Evolutionary conservation across 306 rosid species (phyloP).

Genomic region (Acacia crassicarpa): DNA sequence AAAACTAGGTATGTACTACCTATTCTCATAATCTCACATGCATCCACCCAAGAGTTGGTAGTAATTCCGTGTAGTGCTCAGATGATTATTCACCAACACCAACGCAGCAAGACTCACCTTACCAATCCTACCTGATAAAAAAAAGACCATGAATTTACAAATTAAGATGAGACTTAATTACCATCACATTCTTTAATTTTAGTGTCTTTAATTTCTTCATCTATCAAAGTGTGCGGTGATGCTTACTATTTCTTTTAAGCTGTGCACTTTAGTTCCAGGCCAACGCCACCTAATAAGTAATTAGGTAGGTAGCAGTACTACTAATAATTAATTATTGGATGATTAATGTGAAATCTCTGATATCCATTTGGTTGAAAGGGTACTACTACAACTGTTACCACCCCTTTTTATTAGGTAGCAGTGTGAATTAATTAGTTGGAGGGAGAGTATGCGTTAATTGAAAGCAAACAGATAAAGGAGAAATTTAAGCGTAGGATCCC

Average conservation of each 20-base stretch:
- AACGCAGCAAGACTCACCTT: background rate
- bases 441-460: background rate
- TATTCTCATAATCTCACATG: too few relatives aligned
- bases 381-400: background rate
- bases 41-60: background rate
- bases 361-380: background rate
- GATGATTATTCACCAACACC: background rate
- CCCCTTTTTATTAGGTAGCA: background rate
- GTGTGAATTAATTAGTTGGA: background rate
- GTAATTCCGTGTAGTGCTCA: background rate
- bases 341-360: background rate
- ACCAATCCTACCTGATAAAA: background rate
- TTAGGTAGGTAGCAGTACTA: background rate
- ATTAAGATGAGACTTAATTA: background rate
- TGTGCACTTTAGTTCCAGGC: too few relatives aligned
- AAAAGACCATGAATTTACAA: too few relatives aligned
- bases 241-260: too few relatives aligned
- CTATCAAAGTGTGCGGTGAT: too few relatives aligned
- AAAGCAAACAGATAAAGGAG: background rate
- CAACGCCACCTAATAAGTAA: too few relatives aligned
- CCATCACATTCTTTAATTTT: too few relatives aligned
- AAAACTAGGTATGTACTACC: background rate
- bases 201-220: too few relatives aligned
- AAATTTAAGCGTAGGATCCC: constrained; percentile 1
- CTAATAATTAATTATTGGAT: background rate